Base-by-base conservation (phyloP, 2,329 filamentous ascomycete species). In the Sordariomycetes sp. region DNA sequence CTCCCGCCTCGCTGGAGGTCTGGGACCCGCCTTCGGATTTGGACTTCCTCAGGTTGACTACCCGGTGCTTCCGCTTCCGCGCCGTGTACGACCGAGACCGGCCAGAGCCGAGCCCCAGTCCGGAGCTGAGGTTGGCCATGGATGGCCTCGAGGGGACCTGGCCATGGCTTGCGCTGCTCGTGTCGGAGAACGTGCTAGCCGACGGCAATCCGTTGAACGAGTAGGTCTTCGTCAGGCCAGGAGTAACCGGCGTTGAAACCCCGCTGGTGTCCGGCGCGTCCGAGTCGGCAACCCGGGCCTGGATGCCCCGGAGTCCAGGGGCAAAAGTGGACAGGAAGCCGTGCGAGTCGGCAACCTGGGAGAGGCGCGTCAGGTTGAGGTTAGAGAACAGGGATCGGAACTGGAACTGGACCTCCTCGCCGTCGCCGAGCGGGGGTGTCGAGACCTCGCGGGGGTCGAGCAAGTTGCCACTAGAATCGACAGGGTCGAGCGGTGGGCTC, bases 311-410 rank as follows among this genome's bases (percentile, higher is more conserved):
- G 59, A 97, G 92, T n/a, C 86, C 84, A 0, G 92, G 90, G 1
- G 92, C 96, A 67, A 95, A 95, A 0, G 97, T 76, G 4, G 91
- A 95, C 36, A 97, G 73, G 0, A 94, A 97, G 53, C 89, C 84
- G 64, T 97, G 90, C 2, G 90, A 95, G 65, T 95, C 87, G 3
- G 84, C 90, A 58, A 99, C 75, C 0, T 89, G 82, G 25, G 87
- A 89, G 13, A 99, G 76, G 55, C 89, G 86, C 25, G 95, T 72
- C 42, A 97, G 75, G 64, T 96, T 97, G 78, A 95, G 96, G 66
- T 96, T 90, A 0, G 92, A 97, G 68, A 99, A 97, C 6, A 95
- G 79, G 0, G 90, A 90, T 7, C 55, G 55, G 55, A 57, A 57
- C 34, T 57, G 55, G 51, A 57, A 52, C 68, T 95, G 90, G 22